Evolutionary conservation across 768 basidiomycete genomes (phyloP).

Genomic region (Hortiboletus campestris): DNA sequence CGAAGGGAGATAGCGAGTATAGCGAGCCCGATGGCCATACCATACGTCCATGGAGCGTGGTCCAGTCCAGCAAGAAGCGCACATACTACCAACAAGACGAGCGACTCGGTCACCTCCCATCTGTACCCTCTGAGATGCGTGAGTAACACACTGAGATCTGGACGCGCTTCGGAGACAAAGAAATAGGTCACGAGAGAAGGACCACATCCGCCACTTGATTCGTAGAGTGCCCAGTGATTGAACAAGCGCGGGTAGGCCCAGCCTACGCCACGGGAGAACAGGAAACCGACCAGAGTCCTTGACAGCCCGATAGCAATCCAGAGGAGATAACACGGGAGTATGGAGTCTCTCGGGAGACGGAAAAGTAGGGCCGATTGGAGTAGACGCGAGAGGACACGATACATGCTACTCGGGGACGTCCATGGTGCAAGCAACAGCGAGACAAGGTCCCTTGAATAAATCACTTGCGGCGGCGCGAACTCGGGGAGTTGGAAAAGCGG

Average conservation of each 20-base stretch:
- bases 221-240: constrained; percentile 41
- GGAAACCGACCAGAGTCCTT: constrained; percentile 19
- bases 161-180: constrained; percentile 18
- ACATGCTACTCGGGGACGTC: constrained; percentile 27
- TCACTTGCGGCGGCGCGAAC: constrained; percentile 40
- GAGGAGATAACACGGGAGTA: constrained; percentile 14
- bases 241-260: constrained; percentile 40
- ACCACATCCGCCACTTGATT: constrained; percentile 37
- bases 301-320: constrained; percentile 25
- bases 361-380: constrained; percentile 18
- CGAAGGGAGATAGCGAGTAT: constrained; percentile 19
- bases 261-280: constrained; percentile 31
- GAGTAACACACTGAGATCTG: constrained; percentile 1
- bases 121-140: constrained; percentile 6
- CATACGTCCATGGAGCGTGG: constrained; percentile 41
- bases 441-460: constrained; percentile 33
- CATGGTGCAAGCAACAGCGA: constrained; percentile 38
- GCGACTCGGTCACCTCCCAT: constrained; percentile 17
- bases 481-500: constrained; percentile 16
- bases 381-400: constrained; percentile 22
- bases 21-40: constrained; percentile 26
- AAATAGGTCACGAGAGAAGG: constrained; percentile 29
- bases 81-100: constrained; percentile 9
- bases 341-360: constrained; percentile 3
- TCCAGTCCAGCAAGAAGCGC: constrained; percentile 29